A percentile compares a stretch with the other conserved stretches of the same genome.
Conservation (phyloP, 148 eudicot genomes). For the Suaeda aralocaspica region DNA sequence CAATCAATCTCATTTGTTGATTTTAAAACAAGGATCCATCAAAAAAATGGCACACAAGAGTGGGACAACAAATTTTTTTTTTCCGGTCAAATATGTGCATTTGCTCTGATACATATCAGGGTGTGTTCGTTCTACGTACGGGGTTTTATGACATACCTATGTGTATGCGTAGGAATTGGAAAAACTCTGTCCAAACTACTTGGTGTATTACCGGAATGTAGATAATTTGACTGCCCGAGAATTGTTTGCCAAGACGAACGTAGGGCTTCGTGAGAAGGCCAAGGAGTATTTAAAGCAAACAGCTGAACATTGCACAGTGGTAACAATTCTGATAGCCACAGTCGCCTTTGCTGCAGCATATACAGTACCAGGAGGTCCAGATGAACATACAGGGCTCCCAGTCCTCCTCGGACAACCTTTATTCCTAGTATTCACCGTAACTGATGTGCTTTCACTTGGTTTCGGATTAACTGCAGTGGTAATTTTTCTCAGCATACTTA, state of each 20-base stretch:
- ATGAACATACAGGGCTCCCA: conserved; percentile 12
- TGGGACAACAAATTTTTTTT: no score
- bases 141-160: no score
- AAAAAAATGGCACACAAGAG: no score
- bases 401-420: conserved; percentile 4
- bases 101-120: no score
- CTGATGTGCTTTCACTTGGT: conserved; percentile 12
- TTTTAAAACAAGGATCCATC: no score
- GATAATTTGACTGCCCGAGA: conserved; percentile 3
- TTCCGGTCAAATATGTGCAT: no score
- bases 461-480: conserved; percentile 11
- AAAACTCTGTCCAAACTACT: neutral
- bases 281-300: conserved; percentile 15
- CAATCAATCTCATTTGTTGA: no score
- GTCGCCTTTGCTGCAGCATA: conserved; percentile 21
- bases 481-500: conserved; percentile 6
- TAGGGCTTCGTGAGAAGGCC: neutral
- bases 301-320: conserved; percentile 13
- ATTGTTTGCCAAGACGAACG: neutral
- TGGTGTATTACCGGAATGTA: neutral
- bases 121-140: no score
- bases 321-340: conserved; percentile 14
- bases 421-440: conserved; percentile 10
- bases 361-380: conserved; percentile 18
- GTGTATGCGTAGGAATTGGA: neutral